These are phyloP conservation scores for Nematocida minor DNA, from an alignment of 371 early-diverging fungal species.

Conservation along the genomic window DNA sequence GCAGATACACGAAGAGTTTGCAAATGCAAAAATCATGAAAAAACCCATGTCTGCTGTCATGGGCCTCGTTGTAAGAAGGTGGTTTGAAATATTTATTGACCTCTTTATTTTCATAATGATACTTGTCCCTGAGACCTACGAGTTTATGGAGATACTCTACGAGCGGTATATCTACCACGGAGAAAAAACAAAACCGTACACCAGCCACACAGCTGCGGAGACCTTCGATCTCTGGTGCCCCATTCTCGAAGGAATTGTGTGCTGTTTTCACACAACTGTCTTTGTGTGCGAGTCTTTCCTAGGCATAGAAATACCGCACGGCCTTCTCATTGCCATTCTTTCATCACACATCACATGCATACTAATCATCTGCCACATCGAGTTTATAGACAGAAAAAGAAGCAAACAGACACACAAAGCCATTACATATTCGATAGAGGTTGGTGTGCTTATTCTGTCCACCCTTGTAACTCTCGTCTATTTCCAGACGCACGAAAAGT, in stretches of 20 bases:
- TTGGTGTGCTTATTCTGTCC: background rate
- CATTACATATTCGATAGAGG: background rate
- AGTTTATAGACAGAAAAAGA: conserved; percentile 23
- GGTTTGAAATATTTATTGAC: conserved; percentile 31
- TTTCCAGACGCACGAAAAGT: conserved; percentile 14
- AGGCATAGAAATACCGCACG: conserved; percentile 24
- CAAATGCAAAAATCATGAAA: background rate
- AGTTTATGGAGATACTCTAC: conserved; percentile 16
- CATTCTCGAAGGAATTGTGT: conserved; percentile 42
- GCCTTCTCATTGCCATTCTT: conserved; percentile 5
- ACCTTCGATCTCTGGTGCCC: conserved; percentile 23
- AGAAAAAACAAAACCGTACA: conserved; percentile 4
- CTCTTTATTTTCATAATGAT: conserved; percentile 3
- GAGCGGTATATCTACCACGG: background rate
- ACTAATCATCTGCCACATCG: conserved; percentile 16
- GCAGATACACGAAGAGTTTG: conserved; percentile 5
- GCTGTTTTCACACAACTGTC: conserved; percentile 29
- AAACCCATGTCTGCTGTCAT: background rate
- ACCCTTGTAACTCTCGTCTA: conserved; percentile 4
- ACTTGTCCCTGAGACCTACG: conserved; percentile 42
- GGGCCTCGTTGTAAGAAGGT: background rate
- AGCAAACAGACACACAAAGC: background rate
- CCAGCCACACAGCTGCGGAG: background rate
- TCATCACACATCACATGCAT: conserved; percentile 31
- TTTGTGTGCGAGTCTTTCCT: conserved; percentile 35